Evolutionary conservation across 2,329 filamentous ascomycete species (phyloP).

Genomic region (Orbilia blumenaviensis): DNA sequence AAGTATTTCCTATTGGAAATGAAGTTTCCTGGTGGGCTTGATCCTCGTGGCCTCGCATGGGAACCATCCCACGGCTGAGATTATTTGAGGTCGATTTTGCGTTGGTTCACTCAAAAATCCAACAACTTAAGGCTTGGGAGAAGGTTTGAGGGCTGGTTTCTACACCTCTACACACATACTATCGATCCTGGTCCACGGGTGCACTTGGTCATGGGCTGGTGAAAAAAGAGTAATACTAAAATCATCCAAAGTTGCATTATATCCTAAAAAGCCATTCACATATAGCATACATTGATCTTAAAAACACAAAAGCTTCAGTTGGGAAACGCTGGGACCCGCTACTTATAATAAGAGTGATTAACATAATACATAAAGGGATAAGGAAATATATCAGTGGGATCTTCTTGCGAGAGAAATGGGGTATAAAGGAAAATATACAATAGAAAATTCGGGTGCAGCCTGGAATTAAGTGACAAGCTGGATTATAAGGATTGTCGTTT

Average conservation of each 20-base stretch:
- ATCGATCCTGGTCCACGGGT: no score
- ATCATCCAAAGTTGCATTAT: slow-evolving; percentile 26
- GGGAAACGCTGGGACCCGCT: slow-evolving; percentile 21
- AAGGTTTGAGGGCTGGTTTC: no score
- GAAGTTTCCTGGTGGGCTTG: background rate
- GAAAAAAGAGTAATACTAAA: background rate
- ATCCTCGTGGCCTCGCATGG: background rate
- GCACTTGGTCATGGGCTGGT: no score
- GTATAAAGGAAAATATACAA: slow-evolving; percentile 35
- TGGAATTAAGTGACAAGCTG: background rate
- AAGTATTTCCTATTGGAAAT: no score
- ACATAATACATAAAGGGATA: slow-evolving; percentile 3
- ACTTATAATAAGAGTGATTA: no score
- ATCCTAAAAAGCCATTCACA: slow-evolving; percentile 37
- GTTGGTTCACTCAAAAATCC: background rate
- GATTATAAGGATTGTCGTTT: slow-evolving; percentile 34
- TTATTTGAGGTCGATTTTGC: background rate
- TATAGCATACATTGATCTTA: slow-evolving; percentile 7
- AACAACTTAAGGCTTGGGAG: no score
- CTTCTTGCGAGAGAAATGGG: no score
- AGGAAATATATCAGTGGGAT: background rate
- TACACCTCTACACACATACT: no score
- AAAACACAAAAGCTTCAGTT: background rate
- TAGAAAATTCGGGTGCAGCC: slow-evolving; percentile 1
- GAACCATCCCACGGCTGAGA: background rate